phyloP scores from a whole-genome alignment of 352 stramenopile species.

The Globisporangium apiculatum region DNA sequence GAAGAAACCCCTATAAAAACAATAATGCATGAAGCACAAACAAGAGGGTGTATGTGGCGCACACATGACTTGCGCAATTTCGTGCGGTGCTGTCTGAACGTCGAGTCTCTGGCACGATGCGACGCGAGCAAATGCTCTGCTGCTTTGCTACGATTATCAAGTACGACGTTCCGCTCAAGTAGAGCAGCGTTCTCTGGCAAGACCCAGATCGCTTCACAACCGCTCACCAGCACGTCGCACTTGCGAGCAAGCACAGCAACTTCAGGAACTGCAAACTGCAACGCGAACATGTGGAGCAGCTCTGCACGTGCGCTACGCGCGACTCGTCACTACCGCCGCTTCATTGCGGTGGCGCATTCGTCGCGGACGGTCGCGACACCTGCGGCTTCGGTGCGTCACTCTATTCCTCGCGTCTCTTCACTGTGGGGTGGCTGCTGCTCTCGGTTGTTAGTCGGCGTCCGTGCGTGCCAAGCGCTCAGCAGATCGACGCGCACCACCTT shows the following conservation, averaged over 20 bases:
- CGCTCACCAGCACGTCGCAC: not conserved
- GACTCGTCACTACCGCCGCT: constrained; percentile 10
- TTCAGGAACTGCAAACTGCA: constrained; percentile 1
- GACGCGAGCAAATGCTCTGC: not conserved
- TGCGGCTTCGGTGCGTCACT: constrained; percentile 1
- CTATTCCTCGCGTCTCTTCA: not conserved
- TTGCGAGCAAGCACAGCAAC: constrained; percentile 1
- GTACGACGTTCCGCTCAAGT: not conserved
- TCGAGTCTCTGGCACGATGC: not conserved
- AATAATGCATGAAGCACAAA: not conserved
- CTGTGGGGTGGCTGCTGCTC: not conserved
- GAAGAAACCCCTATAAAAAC: too few species aligned
- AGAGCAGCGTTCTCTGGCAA: not conserved
- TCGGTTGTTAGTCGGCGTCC: not conserved
- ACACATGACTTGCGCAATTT: not conserved
- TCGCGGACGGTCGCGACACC: not conserved
- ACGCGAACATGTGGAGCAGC: constrained; percentile 9
- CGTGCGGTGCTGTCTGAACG: not conserved
- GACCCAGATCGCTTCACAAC: not conserved
- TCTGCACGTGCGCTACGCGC: constrained; percentile 8
- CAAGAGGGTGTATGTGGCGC: not conserved
- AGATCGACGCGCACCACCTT: not conserved
- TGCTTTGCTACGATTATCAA: not conserved
- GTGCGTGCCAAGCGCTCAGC: not conserved
- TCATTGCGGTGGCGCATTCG: constrained; percentile 4